Conservation (phyloP, 2,329 filamentous ascomycete species). For the Dactylellina drechsleri region DNA sequence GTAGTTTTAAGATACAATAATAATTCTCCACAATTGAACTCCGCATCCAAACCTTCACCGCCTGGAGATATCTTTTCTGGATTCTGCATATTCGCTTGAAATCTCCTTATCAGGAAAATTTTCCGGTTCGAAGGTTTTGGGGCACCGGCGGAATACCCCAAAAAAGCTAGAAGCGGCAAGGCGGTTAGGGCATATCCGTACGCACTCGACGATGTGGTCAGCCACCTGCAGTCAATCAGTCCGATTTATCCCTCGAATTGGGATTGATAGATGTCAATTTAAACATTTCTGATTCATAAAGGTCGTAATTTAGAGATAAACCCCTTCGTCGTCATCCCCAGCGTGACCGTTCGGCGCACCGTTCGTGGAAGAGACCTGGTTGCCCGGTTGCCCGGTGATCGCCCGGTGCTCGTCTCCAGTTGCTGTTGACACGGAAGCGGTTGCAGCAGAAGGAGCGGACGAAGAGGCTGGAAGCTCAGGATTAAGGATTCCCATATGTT, state of each 20-base stretch:
- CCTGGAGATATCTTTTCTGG: background rate
- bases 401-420: constrained; percentile 6
- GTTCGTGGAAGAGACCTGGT: constrained; percentile 9
- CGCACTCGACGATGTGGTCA: constrained; percentile 11
- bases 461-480: background rate
- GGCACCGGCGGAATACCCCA: background rate
- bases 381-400: constrained; percentile 7
- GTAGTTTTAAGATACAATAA: constrained; percentile 50
- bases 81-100: background rate
- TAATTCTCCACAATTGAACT: constrained; percentile 47
- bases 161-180: background rate
- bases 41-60: background rate
- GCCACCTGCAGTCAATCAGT: constrained; percentile 35
- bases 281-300: background rate
- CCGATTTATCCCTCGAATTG: background rate
- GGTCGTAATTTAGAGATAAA: constrained; percentile 29
- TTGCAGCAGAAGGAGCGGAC: background rate
- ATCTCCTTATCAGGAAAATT: background rate
- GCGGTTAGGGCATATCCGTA: background rate
- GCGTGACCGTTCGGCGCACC: constrained; percentile 25
- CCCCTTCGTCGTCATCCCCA: constrained; percentile 39
- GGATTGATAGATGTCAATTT: background rate
- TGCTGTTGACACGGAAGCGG: background rate
- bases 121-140: background rate
- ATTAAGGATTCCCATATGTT: constrained; percentile 25